Base-by-base conservation (phyloP, 371 early-diverging fungal species). In the Mucor velutinosus region DNA sequence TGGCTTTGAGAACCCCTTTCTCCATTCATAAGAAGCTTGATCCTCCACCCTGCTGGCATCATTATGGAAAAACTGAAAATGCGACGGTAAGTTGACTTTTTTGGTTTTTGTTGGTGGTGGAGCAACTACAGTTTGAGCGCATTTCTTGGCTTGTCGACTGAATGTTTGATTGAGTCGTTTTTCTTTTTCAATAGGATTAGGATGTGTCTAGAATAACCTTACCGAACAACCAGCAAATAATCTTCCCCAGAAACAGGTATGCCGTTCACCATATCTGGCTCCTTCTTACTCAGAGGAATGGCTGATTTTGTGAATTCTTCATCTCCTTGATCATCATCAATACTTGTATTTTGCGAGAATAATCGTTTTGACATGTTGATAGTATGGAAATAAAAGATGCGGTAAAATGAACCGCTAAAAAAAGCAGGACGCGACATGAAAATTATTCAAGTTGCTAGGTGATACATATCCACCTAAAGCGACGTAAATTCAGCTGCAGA, bases 191-290 rank as follows among this genome's bases (percentile, higher is more conserved):
- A 30, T 30, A 6, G 6, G 35, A 21, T 35, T 25, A 11, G 7
- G 41, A 12, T 27, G 45, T 17, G n/a, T 23, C 8, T 33, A 32
- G 3, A n/a, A 21, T 0, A n/a, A 14, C 1, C 30, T 72, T 77
- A 80, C 83, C 83, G 65, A n/a, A 83, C 83, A 58, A 76, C 62
- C 3, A 83, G 64, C 0, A 83, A 47, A 43, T 83, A 83, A 56
- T 83, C 83, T 74, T 83, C 83, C 5, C 83, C 83, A n/a, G 72
- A 66, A 7, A 76, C 32, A 17, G 83, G 83, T 41, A 80, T 76
- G 1, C 78, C 79, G 74, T 83, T 76, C 12, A 77, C 76, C 23
- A 79, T 58, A 10, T 72, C 66, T 19, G 79, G 72, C 8, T 66
- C 65, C 29, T 53, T 47, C 41, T 78, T 80, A 3, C 66, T 69